Evolutionary conservation across 164 flowering plant species (phyloP).

Genomic region (Stephania yunnanensis): DNA sequence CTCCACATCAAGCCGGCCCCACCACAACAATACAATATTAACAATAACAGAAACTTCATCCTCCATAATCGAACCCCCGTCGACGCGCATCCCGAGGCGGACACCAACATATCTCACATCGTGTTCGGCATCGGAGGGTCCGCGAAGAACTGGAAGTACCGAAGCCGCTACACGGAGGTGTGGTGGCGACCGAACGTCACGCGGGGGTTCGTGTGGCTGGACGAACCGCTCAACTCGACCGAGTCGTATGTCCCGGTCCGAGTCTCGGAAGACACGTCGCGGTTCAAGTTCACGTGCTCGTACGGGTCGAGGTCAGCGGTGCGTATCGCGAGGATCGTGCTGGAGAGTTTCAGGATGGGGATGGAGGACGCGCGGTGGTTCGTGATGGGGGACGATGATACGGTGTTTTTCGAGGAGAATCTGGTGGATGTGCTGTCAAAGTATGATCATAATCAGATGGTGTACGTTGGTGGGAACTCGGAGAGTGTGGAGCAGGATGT

Average conservation of each 20-base stretch:
- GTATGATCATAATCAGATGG: constrained; percentile 64
- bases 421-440: constrained; percentile 45
- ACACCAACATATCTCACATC: constrained; percentile 31
- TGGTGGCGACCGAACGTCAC: constrained; percentile 50
- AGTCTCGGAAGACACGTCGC: constrained; percentile 45
- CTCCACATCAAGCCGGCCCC: constrained; percentile 17
- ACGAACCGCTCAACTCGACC: constrained; percentile 25
- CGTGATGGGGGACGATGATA: constrained; percentile 95
- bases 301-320: constrained; percentile 46
- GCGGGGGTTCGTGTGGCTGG: constrained; percentile 62
- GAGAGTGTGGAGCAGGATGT: constrained; percentile 83
- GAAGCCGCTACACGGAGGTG: constrained; percentile 37
- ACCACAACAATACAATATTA: background rate
- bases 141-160: constrained; percentile 36
- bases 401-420: constrained; percentile 74
- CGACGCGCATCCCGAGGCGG: background rate
- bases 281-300: constrained; percentile 34
- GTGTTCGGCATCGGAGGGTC: constrained; percentile 56
- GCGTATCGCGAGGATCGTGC: constrained; percentile 61
- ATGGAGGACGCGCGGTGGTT: constrained; percentile 68
- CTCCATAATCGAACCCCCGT: background rate
- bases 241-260: constrained; percentile 33
- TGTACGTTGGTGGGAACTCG: constrained; percentile 66
- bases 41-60: background rate
- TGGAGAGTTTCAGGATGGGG: constrained; percentile 46